These are phyloP conservation scores for Epichloe glyceriae DNA, from an alignment of 2,329 filamentous ascomycete genomes.

Conservation along the genomic window DNA sequence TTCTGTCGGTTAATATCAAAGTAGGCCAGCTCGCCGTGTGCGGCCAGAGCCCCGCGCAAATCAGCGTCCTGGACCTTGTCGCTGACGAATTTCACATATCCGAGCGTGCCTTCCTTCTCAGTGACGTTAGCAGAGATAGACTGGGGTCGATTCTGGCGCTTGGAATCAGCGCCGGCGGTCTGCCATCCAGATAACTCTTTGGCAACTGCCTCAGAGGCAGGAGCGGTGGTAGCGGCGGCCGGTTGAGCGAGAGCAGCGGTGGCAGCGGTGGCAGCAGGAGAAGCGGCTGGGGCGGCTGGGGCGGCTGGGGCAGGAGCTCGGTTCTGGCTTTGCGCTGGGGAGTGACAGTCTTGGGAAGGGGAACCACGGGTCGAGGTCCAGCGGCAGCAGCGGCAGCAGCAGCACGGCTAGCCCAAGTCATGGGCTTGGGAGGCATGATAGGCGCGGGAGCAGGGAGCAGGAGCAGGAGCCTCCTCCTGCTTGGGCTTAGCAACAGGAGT, in stretches of 20 bases:
- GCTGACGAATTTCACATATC: slow-evolving; percentile 91
- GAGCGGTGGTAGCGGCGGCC: slow-evolving; percentile 23
- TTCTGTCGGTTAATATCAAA: slow-evolving; percentile 74
- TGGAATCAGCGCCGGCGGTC: slow-evolving; percentile 70
- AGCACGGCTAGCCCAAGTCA: slow-evolving; percentile 62
- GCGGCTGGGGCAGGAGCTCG: slow-evolving; percentile 32
- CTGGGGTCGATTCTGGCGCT: slow-evolving; percentile 67
- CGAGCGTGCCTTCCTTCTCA: slow-evolving; percentile 66
- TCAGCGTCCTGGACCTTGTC: slow-evolving; percentile 71
- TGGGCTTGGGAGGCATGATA: slow-evolving; percentile 40
- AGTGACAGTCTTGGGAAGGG: slow-evolving; percentile 44
- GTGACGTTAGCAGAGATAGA: slow-evolving; percentile 43
- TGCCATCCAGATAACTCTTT: slow-evolving; percentile 61
- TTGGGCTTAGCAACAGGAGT: slow-evolving; percentile 37
- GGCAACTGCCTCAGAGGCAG: slow-evolving; percentile 25
- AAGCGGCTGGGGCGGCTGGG: slow-evolving; percentile 26
- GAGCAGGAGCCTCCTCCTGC: slow-evolving; percentile 28
- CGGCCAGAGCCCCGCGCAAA: slow-evolving; percentile 55
- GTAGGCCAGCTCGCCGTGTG: slow-evolving; percentile 57
- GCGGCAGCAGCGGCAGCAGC: slow-evolving; percentile 48
- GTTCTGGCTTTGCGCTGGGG: slow-evolving; percentile 34
- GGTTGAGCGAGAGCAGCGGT: slow-evolving; percentile 24
- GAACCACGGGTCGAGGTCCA: slow-evolving; percentile 38
- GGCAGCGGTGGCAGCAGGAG: slow-evolving; percentile 27
- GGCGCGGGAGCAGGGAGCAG: slow-evolving; percentile 29